phyloP scores from a whole-genome alignment of 176 grass and related monocot genomes.

The Musa acuminata region DNA sequence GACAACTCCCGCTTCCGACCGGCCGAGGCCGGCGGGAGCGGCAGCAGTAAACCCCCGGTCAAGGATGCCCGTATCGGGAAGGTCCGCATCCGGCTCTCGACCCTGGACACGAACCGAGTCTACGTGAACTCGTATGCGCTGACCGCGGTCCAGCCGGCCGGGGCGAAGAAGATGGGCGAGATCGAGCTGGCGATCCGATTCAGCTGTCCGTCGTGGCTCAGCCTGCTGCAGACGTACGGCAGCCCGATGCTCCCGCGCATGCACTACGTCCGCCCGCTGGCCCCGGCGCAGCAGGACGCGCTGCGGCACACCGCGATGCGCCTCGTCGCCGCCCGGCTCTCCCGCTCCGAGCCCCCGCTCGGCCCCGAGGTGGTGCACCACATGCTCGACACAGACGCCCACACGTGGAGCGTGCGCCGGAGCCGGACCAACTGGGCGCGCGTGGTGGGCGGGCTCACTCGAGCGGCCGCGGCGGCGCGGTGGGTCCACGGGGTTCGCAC shows the following conservation, averaged over 20 bases:
- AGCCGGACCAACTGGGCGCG: constrained; percentile 98
- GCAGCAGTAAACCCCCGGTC: constrained; percentile 1
- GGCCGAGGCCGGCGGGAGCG: background rate
- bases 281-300: constrained; percentile 76
- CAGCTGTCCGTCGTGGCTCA: constrained; percentile 85
- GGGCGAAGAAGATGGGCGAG: constrained; percentile 97
- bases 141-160: constrained; percentile 57
- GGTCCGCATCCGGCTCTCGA: constrained; percentile 79
- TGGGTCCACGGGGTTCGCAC: constrained; percentile 61
- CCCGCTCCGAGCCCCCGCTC: constrained; percentile 89
- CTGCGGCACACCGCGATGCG: constrained; percentile 93
- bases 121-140: constrained; percentile 58
- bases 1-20: constrained; percentile 77
- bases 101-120: constrained; percentile 75
- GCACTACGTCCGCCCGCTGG: constrained; percentile 88
- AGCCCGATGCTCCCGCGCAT: constrained; percentile 80
- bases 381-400: constrained; percentile 87
- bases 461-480: constrained; percentile 35
- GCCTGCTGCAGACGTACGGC: constrained; percentile 66
- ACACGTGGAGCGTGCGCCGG: constrained; percentile 83
- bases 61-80: constrained; percentile 77
- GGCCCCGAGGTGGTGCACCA: constrained; percentile 92
- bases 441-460: constrained; percentile 64
- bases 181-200: constrained; percentile 88
- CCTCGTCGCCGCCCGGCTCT: constrained; percentile 62